Evolutionary conservation across 371 early-diverging fungal species (phyloP).

Genomic region (Sanchytrium tribonematis): DNA sequence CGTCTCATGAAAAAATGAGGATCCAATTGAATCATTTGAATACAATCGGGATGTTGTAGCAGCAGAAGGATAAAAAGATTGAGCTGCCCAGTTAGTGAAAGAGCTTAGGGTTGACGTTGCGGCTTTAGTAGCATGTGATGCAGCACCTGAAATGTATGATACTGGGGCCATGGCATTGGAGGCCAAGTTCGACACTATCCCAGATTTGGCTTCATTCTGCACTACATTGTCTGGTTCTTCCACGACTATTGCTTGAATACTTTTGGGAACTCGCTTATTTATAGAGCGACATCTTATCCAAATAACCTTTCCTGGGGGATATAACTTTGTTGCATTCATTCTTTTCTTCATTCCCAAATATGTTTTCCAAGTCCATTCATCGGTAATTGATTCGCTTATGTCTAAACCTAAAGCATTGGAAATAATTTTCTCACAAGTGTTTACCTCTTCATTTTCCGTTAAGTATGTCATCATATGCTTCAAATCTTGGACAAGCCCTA

Average conservation of each 20-base stretch:
- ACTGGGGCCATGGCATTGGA: no score
- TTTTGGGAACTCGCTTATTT: neutral
- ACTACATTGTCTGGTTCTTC: neutral
- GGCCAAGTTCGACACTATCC: no score
- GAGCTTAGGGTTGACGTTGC: neutral
- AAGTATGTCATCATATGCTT: conserved; percentile 33
- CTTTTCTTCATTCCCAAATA: conserved; percentile 48
- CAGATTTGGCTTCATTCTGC: neutral
- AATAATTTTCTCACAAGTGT: conserved; percentile 35
- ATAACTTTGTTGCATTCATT: conserved; percentile 44
- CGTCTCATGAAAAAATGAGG: neutral
- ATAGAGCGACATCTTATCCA: conserved; percentile 12
- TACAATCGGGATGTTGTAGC: neutral
- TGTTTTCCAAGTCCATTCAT: conserved; percentile 49
- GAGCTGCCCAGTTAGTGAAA: neutral
- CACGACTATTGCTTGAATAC: neutral
- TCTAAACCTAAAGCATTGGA: conserved; percentile 22
- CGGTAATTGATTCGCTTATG: conserved; percentile 1
- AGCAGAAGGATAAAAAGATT: neutral
- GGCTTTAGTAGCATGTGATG: neutral
- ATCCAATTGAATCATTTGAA: neutral
- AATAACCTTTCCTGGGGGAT: conserved; percentile 41
- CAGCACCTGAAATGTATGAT: neutral
- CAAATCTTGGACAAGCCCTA: conserved; percentile 40
- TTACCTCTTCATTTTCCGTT: conserved; percentile 26